A percentile compares a stretch with the other conserved stretches of the same genome.
Conservation (phyloP, 129 eudicot species). For the carrot (Daucus carota) region DNA sequence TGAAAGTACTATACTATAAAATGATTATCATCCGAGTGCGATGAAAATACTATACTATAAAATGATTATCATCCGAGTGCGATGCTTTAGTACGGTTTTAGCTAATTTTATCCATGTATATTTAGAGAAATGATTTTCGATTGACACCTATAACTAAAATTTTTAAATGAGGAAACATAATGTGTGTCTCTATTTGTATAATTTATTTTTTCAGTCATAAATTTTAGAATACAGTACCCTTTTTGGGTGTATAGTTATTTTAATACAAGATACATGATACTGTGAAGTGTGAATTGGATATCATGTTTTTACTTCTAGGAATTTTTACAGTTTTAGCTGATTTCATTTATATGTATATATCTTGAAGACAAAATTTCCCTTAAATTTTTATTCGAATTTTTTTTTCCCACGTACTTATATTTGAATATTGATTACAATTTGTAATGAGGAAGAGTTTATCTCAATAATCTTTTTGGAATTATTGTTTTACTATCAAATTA, state of each 20-base stretch:
- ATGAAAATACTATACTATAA: not conserved
- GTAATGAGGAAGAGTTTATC: not conserved
- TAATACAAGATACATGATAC: not conserved
- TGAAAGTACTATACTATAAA: not conserved
- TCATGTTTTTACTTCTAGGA: not conserved
- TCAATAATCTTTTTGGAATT: not conserved
- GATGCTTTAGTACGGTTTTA: not conserved
- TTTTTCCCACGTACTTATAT: too few relatives aligned
- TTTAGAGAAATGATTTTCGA: not conserved
- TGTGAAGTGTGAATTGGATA: not conserved
- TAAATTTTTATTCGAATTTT: too few relatives aligned
- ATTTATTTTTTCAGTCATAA: not conserved
- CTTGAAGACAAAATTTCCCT: not conserved
- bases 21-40: not conserved
- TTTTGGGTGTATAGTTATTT: not conserved
- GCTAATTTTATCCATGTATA: not conserved
- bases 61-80: not conserved
- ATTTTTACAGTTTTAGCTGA: not conserved
- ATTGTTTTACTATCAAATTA: not conserved
- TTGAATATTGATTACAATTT: not conserved
- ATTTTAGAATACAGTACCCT: not conserved
- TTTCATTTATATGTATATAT: not conserved
- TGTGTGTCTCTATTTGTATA: too few relatives aligned
- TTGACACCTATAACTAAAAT: too few relatives aligned
- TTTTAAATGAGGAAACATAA: not conserved